phyloP scores from a whole-genome alignment of 768 basidiomycete species.

The Termitomyces sp. region DNA sequence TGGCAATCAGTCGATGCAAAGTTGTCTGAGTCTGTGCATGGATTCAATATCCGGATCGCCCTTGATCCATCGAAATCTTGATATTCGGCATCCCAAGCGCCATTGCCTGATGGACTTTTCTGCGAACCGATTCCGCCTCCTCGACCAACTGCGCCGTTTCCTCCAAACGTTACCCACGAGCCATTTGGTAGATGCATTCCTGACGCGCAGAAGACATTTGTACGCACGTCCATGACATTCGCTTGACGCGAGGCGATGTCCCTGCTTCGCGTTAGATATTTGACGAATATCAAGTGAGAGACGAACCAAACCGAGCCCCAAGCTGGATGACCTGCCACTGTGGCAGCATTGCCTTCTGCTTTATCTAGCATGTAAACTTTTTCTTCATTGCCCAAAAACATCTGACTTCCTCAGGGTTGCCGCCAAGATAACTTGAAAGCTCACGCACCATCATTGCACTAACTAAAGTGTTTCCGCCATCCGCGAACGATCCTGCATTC shows the following conservation, averaged over 20 bases:
- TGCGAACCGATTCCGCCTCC: slow-evolving; percentile 56
- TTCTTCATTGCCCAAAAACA: slow-evolving; percentile 75
- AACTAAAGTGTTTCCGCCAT: slow-evolving; percentile 40
- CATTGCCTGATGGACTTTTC: slow-evolving; percentile 38
- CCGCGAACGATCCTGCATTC: slow-evolving; percentile 38
- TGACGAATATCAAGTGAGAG: neutral
- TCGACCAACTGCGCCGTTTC: slow-evolving; percentile 68
- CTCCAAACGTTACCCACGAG: slow-evolving; percentile 70
- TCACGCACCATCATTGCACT: slow-evolving; percentile 47
- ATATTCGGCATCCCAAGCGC: slow-evolving; percentile 61
- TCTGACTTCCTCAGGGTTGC: slow-evolving; percentile 31
- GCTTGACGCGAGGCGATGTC: slow-evolving; percentile 58
- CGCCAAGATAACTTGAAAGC: neutral
- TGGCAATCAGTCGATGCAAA: slow-evolving; percentile 48
- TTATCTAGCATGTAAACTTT: slow-evolving; percentile 94
- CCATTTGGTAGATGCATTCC: slow-evolving; percentile 82
- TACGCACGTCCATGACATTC: slow-evolving; percentile 64
- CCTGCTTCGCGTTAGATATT: slow-evolving; percentile 26
- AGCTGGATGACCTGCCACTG: slow-evolving; percentile 65
- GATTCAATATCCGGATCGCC: slow-evolving; percentile 77
- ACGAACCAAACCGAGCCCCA: slow-evolving; percentile 67
- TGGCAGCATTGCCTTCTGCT: slow-evolving; percentile 67
- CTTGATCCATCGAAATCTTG: slow-evolving; percentile 81
- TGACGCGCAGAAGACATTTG: slow-evolving; percentile 79
- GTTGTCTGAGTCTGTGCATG: slow-evolving; percentile 52